Evolutionary conservation across 176 grass and related monocot species (phyloP), one percentile per base, ranked within the genome.

Genomic region (Poa annua): DNA sequence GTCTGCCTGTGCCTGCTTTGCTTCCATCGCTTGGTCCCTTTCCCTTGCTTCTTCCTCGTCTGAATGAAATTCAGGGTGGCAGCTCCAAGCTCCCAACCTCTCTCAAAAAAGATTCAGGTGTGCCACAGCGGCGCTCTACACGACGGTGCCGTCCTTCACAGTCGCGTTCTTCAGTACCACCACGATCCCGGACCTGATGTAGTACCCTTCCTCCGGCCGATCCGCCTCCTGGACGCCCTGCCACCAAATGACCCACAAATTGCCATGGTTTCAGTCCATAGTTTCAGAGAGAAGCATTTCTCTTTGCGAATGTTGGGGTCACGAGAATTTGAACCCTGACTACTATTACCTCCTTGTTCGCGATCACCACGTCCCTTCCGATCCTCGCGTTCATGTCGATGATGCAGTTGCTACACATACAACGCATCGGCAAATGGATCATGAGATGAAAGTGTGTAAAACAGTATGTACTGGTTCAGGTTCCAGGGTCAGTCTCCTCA

Each of bases 341-440:
- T 13, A 39, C 44, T 13, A 92, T 68, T 84, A 92, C 93, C 85
- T 95, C 90, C 22, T 83, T 80, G 82, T 95, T 95, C 22, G 49
- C 4, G 41, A 95, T 95, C 7, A 90, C 26, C 51, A 90, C 90
- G 48, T 95, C 76, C 85, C 85, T 95, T 33, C 93, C 93, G 5
- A 95, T 75, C 83, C 93, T 88, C 1, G 93, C 93, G 63, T 88
- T 95, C 90, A 90, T 95, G 83, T 95, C 93, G 32, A 95, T 95
- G 56, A 95, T 92, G 76, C 93, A 95, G 71, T 92, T 90, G 83
- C 93, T 95, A 50, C 4, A 32, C 4, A 16, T 7, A 33, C 38
- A 82, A 76, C 24, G 24, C 8, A 49, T 19, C 38, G 3, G 8
- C 4, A 16, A 39, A 63, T 5, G 44, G 7, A 7, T 75, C 9